A percentile compares a stretch with the other conserved stretches of the same genome.
These are phyloP conservation scores for Heracleum sosnowskyi DNA, from an alignment of 129 eudicot species.

Conservation along the genomic window DNA sequence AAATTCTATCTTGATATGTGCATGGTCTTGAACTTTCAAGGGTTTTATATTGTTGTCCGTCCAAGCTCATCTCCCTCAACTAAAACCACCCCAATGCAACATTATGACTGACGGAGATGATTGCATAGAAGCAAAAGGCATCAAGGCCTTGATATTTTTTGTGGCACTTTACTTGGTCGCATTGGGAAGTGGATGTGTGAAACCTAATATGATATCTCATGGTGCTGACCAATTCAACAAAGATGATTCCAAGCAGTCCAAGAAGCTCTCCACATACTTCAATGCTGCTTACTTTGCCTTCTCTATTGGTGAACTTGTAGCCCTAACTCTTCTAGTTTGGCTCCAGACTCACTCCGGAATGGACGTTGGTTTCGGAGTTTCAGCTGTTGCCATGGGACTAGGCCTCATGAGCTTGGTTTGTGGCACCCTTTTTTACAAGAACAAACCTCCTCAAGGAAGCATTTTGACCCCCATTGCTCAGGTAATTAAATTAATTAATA, in stretches of 20 bases:
- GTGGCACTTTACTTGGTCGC: slow-evolving; percentile 85
- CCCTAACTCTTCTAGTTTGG: slow-evolving; percentile 79
- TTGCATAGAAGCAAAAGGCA: slow-evolving; percentile 59
- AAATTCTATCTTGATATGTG: not conserved
- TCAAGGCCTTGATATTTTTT: slow-evolving; percentile 60
- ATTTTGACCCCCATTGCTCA: slow-evolving; percentile 75
- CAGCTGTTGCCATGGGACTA: slow-evolving; percentile 87
- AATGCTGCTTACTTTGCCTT: slow-evolving; percentile 93
- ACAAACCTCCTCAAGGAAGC: slow-evolving; percentile 83
- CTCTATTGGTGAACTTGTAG: slow-evolving; percentile 81
- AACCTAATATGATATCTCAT: slow-evolving; percentile 86
- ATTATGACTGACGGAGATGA: slow-evolving; percentile 51
- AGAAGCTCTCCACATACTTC: slow-evolving; percentile 88
- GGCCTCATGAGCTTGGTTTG: slow-evolving; percentile 65
- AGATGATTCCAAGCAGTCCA: slow-evolving; percentile 50
- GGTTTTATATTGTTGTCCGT: slow-evolving; percentile 74
- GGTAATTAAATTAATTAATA: slow-evolving; percentile 22
- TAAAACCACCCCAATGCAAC: slow-evolving; percentile 76
- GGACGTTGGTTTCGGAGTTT: slow-evolving; percentile 96
- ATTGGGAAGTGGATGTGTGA: slow-evolving; percentile 81
- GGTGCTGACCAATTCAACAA: slow-evolving; percentile 86
- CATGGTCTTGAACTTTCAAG: slow-evolving; percentile 18
- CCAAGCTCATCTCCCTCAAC: slow-evolving; percentile 85
- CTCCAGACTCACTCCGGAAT: slow-evolving; percentile 94
- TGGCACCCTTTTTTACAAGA: slow-evolving; percentile 64